Evolutionary conservation across 148 eudicot species (phyloP), one percentile per base, ranked within the genome.

Genomic region (Persicaria tinctoria): DNA sequence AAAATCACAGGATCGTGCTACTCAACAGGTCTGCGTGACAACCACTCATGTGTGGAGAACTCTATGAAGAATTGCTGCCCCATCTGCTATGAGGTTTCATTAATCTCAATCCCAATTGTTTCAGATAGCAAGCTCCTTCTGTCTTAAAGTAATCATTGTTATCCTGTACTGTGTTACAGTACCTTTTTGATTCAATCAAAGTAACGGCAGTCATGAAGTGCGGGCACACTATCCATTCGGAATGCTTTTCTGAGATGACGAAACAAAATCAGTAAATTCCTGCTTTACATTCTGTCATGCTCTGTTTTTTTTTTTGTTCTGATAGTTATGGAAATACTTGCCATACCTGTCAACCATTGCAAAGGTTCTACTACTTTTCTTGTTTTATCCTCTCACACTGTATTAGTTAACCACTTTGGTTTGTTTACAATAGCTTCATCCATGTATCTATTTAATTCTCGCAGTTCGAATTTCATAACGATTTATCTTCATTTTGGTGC

Each of bases 1-100:
- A 56, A 27, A 54, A 70, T 54, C 51, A 73, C 90, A 93, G 97
- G 88, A 38, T 93, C 97, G 46, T 93, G 98, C 90, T 93, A 88
- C 82, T 55, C 87, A 6, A 70, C 79, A 46, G 73, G 50, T 41
- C 79, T 93, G 69, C 94, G 79, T 69, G 86, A 86, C 84, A 91
- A 93, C 80, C 98, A 93, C 76, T 74, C 73, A 10, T 93, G 98
- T 74, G 90, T 93, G 53, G 94, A 89, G 82, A 82, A 93, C 77
- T 81, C 95, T 8, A 87, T 93, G 98, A 93, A 93, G 90, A 84
- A 85, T 78, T 88, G 82, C 45, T 93, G 98, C 79, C 98, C 98
- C 63, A 91, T 93, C 73, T 93, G 97, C 87, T 91, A 91, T 63
- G 98, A 93, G 94, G 98, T 93, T 48, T 79, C 46, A 44, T 66